Evolutionary conservation across 140 eudicot genomes (phyloP).

Genomic region (Cichorium intybus): DNA sequence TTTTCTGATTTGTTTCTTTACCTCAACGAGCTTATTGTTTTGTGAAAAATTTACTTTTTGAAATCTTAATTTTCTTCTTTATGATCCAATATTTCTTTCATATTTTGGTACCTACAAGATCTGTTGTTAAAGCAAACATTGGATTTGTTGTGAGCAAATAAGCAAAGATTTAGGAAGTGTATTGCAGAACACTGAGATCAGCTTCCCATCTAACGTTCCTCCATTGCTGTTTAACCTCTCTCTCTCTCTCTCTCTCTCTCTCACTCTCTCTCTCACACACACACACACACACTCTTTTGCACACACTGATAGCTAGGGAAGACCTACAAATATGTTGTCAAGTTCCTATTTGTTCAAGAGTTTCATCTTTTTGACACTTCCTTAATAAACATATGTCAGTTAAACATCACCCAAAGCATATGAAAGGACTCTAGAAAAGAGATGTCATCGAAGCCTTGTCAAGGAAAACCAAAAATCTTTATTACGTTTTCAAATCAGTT

Average conservation of each 20-base stretch:
- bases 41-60: slow-evolving; percentile 14
- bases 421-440: slow-evolving; percentile 43
- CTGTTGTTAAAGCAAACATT: slow-evolving; percentile 47
- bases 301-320: slow-evolving; percentile 24
- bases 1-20: slow-evolving; percentile 37
- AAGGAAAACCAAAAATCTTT: slow-evolving; percentile 28
- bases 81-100: slow-evolving; percentile 50
- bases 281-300: slow-evolving; percentile 13
- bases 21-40: slow-evolving; percentile 35
- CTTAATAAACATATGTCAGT: slow-evolving; percentile 43
- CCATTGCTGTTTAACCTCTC: slow-evolving; percentile 44
- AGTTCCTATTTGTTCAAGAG: slow-evolving; percentile 56
- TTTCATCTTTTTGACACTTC: slow-evolving; percentile 40
- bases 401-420: slow-evolving; percentile 36
- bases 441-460: slow-evolving; percentile 37
- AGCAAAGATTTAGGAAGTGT: slow-evolving; percentile 53
- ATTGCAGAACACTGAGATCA: slow-evolving; percentile 68
- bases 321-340: slow-evolving; percentile 53
- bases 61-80: slow-evolving; percentile 30
- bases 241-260: slow-evolving; percentile 30
- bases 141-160: slow-evolving; percentile 46
- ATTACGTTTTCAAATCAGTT: slow-evolving; percentile 30
- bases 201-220: slow-evolving; percentile 49
- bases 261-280: slow-evolving; percentile 24
- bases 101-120: slow-evolving; percentile 53